phyloP scores from a whole-genome alignment of 352 stramenopile species.

The Pythium angustatum region DNA sequence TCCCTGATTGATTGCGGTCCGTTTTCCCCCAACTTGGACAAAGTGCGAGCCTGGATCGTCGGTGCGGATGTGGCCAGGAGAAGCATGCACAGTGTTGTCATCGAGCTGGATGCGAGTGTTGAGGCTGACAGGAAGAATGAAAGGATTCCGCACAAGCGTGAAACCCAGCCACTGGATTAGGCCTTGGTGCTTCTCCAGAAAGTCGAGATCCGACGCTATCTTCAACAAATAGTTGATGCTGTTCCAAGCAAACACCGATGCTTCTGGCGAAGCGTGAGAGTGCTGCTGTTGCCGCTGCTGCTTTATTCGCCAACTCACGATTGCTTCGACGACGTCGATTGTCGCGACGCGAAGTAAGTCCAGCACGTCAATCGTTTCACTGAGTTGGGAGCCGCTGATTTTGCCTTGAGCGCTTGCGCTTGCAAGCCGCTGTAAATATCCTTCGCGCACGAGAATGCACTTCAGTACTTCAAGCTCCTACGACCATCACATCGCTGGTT shows the following conservation, averaged over 20 bases:
- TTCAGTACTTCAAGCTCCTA: slow-evolving; percentile 90
- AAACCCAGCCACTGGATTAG: slow-evolving; percentile 88
- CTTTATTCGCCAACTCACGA: slow-evolving; percentile 70
- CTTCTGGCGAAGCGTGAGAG: neutral
- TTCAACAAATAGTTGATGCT: slow-evolving; percentile 92
- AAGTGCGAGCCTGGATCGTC: slow-evolving; percentile 41
- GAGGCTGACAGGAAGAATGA: slow-evolving; percentile 82
- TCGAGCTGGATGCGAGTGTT: slow-evolving; percentile 47
- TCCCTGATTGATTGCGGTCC: slow-evolving; percentile 16
- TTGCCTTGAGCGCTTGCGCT: slow-evolving; percentile 44
- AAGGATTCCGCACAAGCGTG: slow-evolving; percentile 84
- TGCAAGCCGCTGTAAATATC: slow-evolving; percentile 78
- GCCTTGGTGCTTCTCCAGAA: slow-evolving; percentile 75
- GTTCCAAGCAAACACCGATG: slow-evolving; percentile 82
- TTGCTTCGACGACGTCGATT: slow-evolving; percentile 87
- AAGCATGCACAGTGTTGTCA: neutral
- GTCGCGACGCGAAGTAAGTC: slow-evolving; percentile 86
- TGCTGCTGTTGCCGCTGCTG: slow-evolving; percentile 25
- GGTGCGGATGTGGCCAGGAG: neutral
- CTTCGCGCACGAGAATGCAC: slow-evolving; percentile 87
- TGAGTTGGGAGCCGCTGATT: slow-evolving; percentile 55
- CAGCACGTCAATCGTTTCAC: slow-evolving; percentile 79
- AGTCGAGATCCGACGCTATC: slow-evolving; percentile 88
- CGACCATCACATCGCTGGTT: neutral
- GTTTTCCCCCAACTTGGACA: slow-evolving; percentile 66